Evolutionary conservation across 75 land plant genomes (phyloP).

Genomic region (Selaginella moellendorffii): DNA sequence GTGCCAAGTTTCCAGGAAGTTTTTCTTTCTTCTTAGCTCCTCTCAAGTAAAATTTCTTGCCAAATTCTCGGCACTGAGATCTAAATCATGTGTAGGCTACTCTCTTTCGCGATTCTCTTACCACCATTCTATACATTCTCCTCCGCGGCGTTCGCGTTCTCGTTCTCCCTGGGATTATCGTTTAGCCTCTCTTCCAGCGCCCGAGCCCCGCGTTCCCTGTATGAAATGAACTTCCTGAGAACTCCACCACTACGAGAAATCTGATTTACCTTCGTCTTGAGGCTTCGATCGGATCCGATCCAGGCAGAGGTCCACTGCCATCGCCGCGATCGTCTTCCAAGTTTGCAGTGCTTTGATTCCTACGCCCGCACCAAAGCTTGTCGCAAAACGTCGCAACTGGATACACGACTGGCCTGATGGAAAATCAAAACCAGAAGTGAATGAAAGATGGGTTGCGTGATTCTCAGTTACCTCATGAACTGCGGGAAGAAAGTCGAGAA

Average conservation of each 20-base stretch:
- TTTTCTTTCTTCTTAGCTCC: no score
- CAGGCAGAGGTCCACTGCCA: constrained; percentile 63
- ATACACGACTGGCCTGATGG: constrained; percentile 58
- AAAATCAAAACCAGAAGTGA: not conserved
- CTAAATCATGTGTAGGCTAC: no score
- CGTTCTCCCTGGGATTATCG: no score
- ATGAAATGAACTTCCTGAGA: not conserved
- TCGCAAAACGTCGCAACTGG: constrained; percentile 55
- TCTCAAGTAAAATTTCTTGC: no score
- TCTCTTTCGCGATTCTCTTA: no score
- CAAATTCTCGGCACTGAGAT: no score
- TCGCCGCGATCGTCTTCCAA: constrained; percentile 26
- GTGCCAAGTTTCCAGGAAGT: no score
- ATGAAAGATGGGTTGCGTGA: not conserved
- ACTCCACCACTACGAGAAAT: no score
- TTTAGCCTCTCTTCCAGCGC: constrained; percentile 85
- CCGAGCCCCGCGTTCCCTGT: constrained; percentile 88
- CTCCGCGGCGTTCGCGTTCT: not conserved
- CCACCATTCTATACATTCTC: constrained; percentile 1
- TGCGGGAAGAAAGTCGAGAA: constrained; percentile 85
- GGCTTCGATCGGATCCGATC: constrained; percentile 75
- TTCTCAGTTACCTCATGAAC: constrained; percentile 35
- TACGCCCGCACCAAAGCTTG: constrained; percentile 60
- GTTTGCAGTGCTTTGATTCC: constrained; percentile 15
- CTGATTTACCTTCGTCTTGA: constrained; percentile 67